These are phyloP conservation scores for Emmonsiellopsis sp. DNA, from an alignment of 2,329 filamentous ascomycete genomes.

Conservation along the genomic window DNA sequence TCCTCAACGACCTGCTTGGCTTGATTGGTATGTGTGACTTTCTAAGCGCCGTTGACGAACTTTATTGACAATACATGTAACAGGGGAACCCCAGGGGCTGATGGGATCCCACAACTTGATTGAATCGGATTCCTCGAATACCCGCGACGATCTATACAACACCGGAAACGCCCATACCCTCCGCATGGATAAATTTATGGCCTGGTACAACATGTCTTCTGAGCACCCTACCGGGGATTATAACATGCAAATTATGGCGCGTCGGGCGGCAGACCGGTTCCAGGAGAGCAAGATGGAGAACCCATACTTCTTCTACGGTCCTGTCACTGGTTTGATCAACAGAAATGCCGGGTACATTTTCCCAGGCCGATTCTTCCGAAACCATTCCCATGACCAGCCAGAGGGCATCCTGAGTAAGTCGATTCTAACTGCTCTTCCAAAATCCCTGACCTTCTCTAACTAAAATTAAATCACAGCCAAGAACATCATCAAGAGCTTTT, in stretches of 20 bases:
- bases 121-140: conserved; percentile 46
- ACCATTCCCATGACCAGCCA: conserved; percentile 36
- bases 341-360: conserved; percentile 44
- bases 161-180: conserved; percentile 43
- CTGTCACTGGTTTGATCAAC: conserved; percentile 42
- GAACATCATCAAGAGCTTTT: conserved; percentile 40
- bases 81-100: conserved; percentile 39
- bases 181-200: conserved; percentile 45
- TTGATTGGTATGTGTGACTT: conserved; percentile 27
- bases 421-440: too few species aligned
- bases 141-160: conserved; percentile 45
- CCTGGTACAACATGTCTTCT: conserved; percentile 34
- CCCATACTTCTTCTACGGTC: conserved; percentile 48
- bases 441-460: background rate
- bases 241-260: conserved; percentile 35
- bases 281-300: conserved; percentile 42
- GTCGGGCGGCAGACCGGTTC: conserved; percentile 38
- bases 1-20: conserved; percentile 36
- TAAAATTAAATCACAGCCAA: conserved; percentile 22
- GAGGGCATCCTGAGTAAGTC: conserved; percentile 29
- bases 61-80: conserved; percentile 4
- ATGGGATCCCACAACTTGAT: conserved; percentile 47
- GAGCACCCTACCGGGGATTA: conserved; percentile 24
- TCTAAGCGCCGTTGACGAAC: background rate
- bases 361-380: conserved; percentile 34